Conservation (phyloP, 2,329 filamentous ascomycete genomes). For the Botryosphaeria dothidea region DNA sequence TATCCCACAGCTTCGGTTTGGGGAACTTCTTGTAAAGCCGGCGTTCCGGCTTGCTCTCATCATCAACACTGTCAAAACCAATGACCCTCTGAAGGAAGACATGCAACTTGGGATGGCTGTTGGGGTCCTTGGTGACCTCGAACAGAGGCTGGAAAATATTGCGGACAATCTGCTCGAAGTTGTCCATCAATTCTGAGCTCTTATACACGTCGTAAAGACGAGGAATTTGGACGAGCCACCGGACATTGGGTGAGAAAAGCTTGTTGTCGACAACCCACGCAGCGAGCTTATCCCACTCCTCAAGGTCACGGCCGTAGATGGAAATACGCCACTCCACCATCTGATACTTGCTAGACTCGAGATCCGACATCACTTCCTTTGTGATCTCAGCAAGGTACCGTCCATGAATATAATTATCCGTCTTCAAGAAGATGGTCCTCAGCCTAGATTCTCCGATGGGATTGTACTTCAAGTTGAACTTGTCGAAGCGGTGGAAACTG, state of each 20-base stretch:
- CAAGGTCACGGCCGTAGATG: conserved; percentile 86
- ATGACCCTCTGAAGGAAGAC: conserved; percentile 93
- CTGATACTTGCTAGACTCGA: conserved; percentile 98
- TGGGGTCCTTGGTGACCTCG: conserved; percentile 86
- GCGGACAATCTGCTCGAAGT: conserved; percentile 84
- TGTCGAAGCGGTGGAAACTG: conserved; percentile 98
- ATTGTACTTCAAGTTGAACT: conserved; percentile 99
- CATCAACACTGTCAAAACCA: conserved; percentile 96
- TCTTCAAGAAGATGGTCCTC: conserved; percentile 98
- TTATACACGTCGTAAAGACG: conserved; percentile 97
- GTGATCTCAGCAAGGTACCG: conserved; percentile 97
- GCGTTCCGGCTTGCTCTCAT: conserved; percentile 95
- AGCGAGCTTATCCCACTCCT: conserved; percentile 96
- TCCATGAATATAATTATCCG: conserved; percentile 95
- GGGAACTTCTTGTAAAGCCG: conserved; percentile 96
- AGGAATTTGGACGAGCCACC: conserved; percentile 95
- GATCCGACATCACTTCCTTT: conserved; percentile 93
- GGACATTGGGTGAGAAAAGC: conserved; percentile 94
- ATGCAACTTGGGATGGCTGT: conserved; percentile 87
- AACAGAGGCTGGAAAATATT: conserved; percentile 95
- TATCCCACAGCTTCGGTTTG: conserved; percentile 82
- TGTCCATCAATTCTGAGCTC: conserved; percentile 79
- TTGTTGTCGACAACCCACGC: conserved; percentile 99
- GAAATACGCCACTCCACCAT: conserved; percentile 99
- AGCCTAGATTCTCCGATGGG: conserved; percentile 93